Evolutionary conservation across 306 rosid genomes (phyloP), one percentile per base, ranked within the genome.

Genomic region (Gynostemma pentaphyllum): DNA sequence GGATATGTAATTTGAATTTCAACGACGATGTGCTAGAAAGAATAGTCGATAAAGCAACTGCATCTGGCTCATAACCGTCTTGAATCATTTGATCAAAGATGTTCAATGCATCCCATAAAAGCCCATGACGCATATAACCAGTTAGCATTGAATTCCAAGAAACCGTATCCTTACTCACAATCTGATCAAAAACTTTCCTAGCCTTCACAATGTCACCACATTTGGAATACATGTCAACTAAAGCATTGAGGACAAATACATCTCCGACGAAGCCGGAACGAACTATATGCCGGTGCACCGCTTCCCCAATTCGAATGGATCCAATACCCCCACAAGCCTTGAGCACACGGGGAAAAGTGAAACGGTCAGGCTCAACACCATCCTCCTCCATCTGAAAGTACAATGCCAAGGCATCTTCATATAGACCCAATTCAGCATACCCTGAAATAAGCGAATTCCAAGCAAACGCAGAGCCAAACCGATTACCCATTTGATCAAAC

Each of bases 341-440:
- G 42, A 92, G 67, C 71, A 84, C 96, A 3, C 85, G 73, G 26
- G 95, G 95, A 73, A 91, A 88, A 0, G 96, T 88, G 64, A 77
- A 92, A 45, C 68, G 21, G 46, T 92, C 96, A 0, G 92, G 87
- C 56, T 85, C 77, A 47, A 85, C 78, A 50, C 85, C 85, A 40
- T 85, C 89, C 69, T 92, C 96, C 74, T 79, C 90, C 96, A 88
- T 86, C 67, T 92, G 96, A 27, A 92, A 92, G 76, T 88, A 92
- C 27, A 92, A 76, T 2, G 98, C 98, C 70, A 86, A 69, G 16
- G 98, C 96, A 61, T 92, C 96, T 71, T 86, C 85, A 59, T 68
- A 69, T 22, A 74, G 56, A 3, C 94, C 87, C 68, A 71, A 22
- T 61, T 85, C 86, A 2, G 95, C 78, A 68, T 88, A 85, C 7